Evolutionary conservation across 768 basidiomycete species (phyloP).

Genomic region (Lyophyllum decastes): DNA sequence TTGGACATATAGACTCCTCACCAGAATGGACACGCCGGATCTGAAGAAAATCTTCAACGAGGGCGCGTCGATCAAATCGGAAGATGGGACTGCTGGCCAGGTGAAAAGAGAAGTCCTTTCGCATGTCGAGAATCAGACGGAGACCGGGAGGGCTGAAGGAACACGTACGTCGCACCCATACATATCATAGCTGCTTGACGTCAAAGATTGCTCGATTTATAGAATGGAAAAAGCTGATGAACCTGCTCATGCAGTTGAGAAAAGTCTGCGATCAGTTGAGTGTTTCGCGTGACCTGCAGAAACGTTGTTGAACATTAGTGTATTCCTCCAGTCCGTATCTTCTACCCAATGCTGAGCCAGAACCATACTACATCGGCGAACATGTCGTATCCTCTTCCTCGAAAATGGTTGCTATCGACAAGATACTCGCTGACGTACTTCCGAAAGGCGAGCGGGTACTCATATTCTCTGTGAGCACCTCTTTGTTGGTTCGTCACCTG

Average conservation of each 20-base stretch:
- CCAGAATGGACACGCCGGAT: constrained; percentile 49
- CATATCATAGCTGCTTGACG: background rate
- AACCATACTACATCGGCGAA: constrained; percentile 51
- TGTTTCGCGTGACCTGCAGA: background rate
- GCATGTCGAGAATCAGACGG: constrained; percentile 39
- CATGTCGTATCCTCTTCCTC: constrained; percentile 58
- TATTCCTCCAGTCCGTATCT: constrained; percentile 45
- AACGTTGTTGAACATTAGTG: background rate
- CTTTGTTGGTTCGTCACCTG: background rate
- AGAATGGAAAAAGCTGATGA: constrained; percentile 63
- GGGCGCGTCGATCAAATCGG: constrained; percentile 10
- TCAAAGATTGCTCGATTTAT: background rate
- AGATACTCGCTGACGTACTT: constrained; percentile 53
- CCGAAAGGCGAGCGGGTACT: constrained; percentile 65
- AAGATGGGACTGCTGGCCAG: constrained; percentile 27
- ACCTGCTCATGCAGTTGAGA: constrained; percentile 71
- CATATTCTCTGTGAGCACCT: constrained; percentile 59
- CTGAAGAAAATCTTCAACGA: constrained; percentile 48
- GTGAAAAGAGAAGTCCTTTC: constrained; percentile 41
- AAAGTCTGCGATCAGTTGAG: constrained; percentile 72
- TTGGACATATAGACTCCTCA: constrained; percentile 60
- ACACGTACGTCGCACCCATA: constrained; percentile 24
- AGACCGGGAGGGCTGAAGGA: constrained; percentile 23
- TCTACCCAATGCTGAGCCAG: constrained; percentile 48
- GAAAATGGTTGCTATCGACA: constrained; percentile 60